These are phyloP conservation scores for Rhipidocladum racemiflorum DNA, from an alignment of 176 grass and related monocot genomes.

Conservation along the genomic window DNA sequence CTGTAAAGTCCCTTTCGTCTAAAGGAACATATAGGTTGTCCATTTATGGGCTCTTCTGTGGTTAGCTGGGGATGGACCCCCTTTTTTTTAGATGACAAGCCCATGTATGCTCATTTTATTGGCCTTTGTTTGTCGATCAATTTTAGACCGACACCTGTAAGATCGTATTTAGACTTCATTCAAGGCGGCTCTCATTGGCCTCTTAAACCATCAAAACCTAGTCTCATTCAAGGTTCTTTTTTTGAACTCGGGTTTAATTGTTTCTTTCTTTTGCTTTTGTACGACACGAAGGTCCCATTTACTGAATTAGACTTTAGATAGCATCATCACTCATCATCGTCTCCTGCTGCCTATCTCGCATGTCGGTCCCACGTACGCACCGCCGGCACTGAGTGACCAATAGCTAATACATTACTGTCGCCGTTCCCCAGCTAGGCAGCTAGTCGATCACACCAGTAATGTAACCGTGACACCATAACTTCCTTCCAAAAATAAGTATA, in stretches of 20 bases:
- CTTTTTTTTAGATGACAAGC: background rate
- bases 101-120: too few relatives aligned
- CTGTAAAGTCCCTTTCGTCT: background rate
- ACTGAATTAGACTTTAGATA: background rate
- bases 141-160: background rate
- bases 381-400: background rate
- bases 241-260: background rate
- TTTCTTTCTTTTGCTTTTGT: background rate
- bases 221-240: background rate
- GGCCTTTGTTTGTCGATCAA: background rate
- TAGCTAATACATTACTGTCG: constrained; percentile 6
- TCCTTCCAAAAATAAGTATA: too few relatives aligned
- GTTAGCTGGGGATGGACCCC: background rate
- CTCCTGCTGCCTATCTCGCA: background rate
- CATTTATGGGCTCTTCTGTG: background rate
- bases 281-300: background rate
- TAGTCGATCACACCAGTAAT: background rate
- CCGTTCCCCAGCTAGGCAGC: background rate
- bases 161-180: background rate
- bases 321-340: background rate
- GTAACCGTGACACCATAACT: background rate
- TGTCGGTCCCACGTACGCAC: background rate
- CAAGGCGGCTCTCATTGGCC: background rate
- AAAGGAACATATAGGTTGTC: background rate
- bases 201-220: background rate